Base-by-base conservation (phyloP, 148 eudicot species). In the Chenopodium album region DNA sequence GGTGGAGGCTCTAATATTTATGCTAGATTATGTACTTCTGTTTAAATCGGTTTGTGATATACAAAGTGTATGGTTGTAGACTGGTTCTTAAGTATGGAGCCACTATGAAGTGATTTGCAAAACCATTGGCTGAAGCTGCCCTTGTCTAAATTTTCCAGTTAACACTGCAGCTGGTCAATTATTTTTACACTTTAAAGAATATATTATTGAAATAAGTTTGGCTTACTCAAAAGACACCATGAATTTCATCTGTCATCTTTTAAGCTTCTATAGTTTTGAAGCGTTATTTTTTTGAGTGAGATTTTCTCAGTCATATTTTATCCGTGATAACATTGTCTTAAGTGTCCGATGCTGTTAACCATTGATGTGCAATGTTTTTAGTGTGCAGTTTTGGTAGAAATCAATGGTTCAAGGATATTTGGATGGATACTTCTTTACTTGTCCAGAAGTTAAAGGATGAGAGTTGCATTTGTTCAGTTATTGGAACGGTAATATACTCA, bases 401-500 rank as follows among this genome's bases (percentile, higher is more conserved):
- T 16, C 46, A 44, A 77, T 34, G 68, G 62, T 63, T 60, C 19
- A 17, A 78, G 54, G 71, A 26, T 1, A 62, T 20, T 62, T 62
- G 56, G 31, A 26, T 9, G 26, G 17, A 46, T 19, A 11, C 64
- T 28, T 14, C 32, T 50, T 17, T 78, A 59, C 72, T 50, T 68
- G 11, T 37, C 81, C 60, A 34, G 60, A 65, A 19, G 34, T 26
- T 2, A 16, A 41, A 67, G 23, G 44, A 78, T 48, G 74, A 32
- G 29, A 31, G 64, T 68, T 50, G 48, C 10, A 50, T 1, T 78
- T 12, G 68, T 67, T 68, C 64, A 50, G 31, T 7, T 10, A 9
- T 26, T 22, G 48, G 11, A 52, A 29, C 50, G 81, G 81, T 78
- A 50, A 78, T 29, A 16, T 78, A 54, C 29, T 3, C 29, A 48